A percentile compares a stretch with the other conserved stretches of the same genome.
Evolutionary conservation across 2,329 filamentous ascomycete species (phyloP).

Genomic region (Sordariomycetes sp.): DNA sequence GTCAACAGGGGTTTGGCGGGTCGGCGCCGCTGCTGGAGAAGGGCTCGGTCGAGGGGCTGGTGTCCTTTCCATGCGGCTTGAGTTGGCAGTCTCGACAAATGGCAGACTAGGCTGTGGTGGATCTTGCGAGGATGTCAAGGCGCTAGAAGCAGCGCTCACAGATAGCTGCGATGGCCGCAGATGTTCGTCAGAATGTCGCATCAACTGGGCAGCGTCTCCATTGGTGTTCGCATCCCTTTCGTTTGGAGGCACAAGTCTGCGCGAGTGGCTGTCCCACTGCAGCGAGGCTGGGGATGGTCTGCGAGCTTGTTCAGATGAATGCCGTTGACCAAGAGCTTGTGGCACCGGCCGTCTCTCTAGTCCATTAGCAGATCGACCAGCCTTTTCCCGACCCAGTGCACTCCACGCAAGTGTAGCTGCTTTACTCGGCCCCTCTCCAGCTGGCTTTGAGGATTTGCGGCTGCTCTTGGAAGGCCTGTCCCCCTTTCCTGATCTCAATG

Average conservation of each 20-base stretch:
- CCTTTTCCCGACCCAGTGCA: constrained; percentile 29
- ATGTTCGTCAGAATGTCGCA: constrained; percentile 31
- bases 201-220: constrained; percentile 15
- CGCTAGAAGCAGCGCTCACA: constrained; percentile 47
- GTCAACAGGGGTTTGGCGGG: no score
- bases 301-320: constrained; percentile 20
- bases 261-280: constrained; percentile 47
- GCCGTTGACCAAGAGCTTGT: constrained; percentile 10
- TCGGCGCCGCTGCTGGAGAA: no score
- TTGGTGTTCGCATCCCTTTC: constrained; percentile 18
- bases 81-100: not conserved
- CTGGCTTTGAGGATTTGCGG: constrained; percentile 30
- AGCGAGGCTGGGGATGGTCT: constrained; percentile 23
- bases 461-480: constrained; percentile 30
- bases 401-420: constrained; percentile 57
- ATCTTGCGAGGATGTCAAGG: constrained; percentile 21
- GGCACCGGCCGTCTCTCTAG: not conserved
- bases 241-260: constrained; percentile 35
- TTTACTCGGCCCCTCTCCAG: constrained; percentile 48
- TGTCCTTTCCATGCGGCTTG: no score
- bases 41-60: no score
- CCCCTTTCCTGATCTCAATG: constrained; percentile 40
- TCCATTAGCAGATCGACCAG: no score
- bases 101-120: constrained; percentile 16
- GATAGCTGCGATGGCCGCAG: constrained; percentile 37